Percentiles rank a stretch among this genome's conserved stretches.
phyloP scores from a whole-genome alignment of 2,329 filamentous ascomycete genomes.

The Colletotrichum noveboracense region DNA sequence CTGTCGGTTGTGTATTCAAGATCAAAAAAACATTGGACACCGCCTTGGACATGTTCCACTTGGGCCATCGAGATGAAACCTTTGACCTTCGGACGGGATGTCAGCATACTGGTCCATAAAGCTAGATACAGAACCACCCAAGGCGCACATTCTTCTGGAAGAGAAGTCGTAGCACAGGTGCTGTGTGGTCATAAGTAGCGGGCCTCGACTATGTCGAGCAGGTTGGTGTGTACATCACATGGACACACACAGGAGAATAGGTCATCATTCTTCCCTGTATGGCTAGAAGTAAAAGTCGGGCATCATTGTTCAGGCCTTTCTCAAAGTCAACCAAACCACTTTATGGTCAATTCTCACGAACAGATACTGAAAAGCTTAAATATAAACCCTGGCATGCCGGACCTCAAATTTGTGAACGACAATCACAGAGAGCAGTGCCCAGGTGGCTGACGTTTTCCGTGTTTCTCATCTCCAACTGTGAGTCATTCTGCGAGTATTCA shows the following conservation, averaged over 20 bases:
- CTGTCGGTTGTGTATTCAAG: background rate
- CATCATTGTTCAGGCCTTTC: background rate
- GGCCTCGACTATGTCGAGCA: background rate
- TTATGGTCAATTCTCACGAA: too few species aligned
- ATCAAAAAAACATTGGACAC: background rate
- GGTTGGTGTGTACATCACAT: too few species aligned
- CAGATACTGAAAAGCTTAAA: background rate
- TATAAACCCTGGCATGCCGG: background rate
- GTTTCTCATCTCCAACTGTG: too few species aligned
- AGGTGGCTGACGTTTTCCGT: too few species aligned
- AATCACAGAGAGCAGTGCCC: too few species aligned
- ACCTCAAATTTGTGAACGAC: too few species aligned
- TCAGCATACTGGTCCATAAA: rapidly evolving
- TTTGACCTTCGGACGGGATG: background rate
- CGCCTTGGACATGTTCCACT: background rate
- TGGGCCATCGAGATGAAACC: background rate
- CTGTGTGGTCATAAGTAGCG: background rate
- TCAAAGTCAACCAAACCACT: too few species aligned
- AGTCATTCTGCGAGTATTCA: too few species aligned
- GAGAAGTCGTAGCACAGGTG: background rate
- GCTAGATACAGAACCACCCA: background rate
- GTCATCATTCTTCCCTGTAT: too few species aligned
- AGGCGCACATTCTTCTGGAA: background rate
- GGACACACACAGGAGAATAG: too few species aligned
- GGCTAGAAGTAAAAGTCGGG: rapidly evolving